A percentile compares a stretch with the other conserved stretches of the same genome.
phyloP scores from a whole-genome alignment of 108 stramenopile species.

The Schizochytrium sp. region DNA sequence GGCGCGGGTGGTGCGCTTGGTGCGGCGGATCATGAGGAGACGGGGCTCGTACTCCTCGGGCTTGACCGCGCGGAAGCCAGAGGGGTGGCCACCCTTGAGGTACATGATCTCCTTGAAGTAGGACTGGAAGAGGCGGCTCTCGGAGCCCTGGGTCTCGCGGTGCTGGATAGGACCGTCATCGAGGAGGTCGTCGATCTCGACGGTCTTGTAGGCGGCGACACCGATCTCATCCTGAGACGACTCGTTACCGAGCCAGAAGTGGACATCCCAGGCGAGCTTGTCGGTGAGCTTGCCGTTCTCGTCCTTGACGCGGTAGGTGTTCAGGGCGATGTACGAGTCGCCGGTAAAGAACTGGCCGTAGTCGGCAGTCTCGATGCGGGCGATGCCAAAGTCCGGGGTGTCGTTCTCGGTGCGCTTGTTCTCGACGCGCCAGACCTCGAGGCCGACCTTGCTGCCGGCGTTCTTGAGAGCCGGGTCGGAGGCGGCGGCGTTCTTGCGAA shows the following conservation, averaged over 20 bases:
- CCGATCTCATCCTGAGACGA: constrained; percentile 79
- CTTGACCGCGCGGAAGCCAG: constrained; percentile 72
- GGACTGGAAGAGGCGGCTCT: constrained; percentile 56
- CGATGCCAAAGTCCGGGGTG: constrained; percentile 48
- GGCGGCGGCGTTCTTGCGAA: background rate
- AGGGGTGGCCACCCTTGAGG: constrained; percentile 72
- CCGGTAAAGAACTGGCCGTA: constrained; percentile 74
- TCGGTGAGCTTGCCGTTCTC: background rate
- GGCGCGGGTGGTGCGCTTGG: constrained; percentile 48
- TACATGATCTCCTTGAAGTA: constrained; percentile 58
- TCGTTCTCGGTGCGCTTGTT: constrained; percentile 44
- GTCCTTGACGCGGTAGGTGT: constrained; percentile 38
- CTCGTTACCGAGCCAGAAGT: constrained; percentile 75
- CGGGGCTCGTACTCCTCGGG: constrained; percentile 44
- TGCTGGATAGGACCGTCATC: constrained; percentile 75
- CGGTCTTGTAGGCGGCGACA: constrained; percentile 78
- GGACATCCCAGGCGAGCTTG: constrained; percentile 51
- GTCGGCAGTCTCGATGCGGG: constrained; percentile 38
- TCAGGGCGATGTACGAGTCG: constrained; percentile 73
- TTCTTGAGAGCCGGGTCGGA: background rate
- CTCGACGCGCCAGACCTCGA: constrained; percentile 76
- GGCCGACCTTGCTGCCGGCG: constrained; percentile 31
- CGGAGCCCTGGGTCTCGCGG: constrained; percentile 71
- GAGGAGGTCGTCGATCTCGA: constrained; percentile 76
- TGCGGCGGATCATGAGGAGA: constrained; percentile 49